Base-by-base conservation (phyloP, 306 rosid species). In the Pueraria montana region DNA sequence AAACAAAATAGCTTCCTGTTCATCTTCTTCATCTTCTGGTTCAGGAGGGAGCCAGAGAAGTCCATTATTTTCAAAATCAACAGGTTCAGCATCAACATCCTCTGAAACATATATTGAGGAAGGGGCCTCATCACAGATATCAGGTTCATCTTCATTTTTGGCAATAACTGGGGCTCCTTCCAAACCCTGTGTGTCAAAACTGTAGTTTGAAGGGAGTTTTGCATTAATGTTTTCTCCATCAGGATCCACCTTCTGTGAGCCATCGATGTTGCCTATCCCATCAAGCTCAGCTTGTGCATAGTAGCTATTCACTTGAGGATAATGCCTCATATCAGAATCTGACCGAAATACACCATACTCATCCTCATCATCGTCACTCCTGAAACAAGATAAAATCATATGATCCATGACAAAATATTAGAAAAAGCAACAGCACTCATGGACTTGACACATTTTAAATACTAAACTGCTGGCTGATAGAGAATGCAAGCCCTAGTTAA, bases 1-100 rank as follows among this genome's bases (percentile, higher is more conserved):
- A 74, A 87, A 86, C 36, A 90, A 72, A 72, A 62, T 64, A n/a
- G 87, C 76, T 86, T 96, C 99, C 70, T 80, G 86, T 36, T 94
- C 99, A 84, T 96, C 98, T 71, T 96, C 98, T 86, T 88, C 97
- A 34, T 96, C 94, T 88, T 96, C 98, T 16, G 99, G 99, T 74
- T 92, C 98, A 63, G 99, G 97, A 55, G 99, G 99, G 65, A 94
- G 93, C 99, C 99, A 96, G 70, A 96, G 93, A 89, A 94, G 92
- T 69, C 95, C 98, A 76, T 92, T 92, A 85, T 90, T 96, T 86
- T 94, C 97, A 73, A 94, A 94, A 91, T 96, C 97, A 80, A 94
- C 92, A 79, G 98, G 93, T 82, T 94, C 98, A 77, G 85, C 27
- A 70, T 88, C 90, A 58, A 85, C 89, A 48, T 84, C 89, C 77